Conservation (phyloP, 2,329 filamentous ascomycete genomes). For the Arthrobotrys conoides region DNA sequence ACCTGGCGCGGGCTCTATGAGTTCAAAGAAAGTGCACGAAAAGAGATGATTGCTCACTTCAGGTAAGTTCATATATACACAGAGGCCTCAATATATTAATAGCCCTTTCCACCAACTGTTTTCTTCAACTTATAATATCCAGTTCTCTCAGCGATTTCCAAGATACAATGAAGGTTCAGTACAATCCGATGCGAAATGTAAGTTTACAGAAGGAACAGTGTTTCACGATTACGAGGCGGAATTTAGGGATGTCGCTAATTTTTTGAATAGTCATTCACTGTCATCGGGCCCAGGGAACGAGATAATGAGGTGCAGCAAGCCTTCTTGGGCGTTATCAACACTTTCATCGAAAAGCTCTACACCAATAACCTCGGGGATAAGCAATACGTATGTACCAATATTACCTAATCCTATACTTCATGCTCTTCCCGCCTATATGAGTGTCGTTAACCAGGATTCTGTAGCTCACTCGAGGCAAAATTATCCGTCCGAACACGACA, state of each 20-base stretch:
- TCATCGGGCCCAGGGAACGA: constrained; percentile 37
- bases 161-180: constrained; percentile 47
- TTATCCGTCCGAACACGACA: constrained; percentile 38
- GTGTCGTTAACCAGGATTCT: not conserved
- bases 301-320: constrained; percentile 27
- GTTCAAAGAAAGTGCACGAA: constrained; percentile 48
- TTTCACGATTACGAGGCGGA: not conserved
- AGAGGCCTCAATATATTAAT: not conserved
- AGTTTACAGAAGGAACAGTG: not conserved
- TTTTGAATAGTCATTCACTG: constrained; percentile 43
- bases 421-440: not conserved
- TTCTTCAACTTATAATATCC: not conserved
- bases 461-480: constrained; percentile 34
- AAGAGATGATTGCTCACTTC: constrained; percentile 50
- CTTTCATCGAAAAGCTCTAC: constrained; percentile 36
- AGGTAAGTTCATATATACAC: constrained; percentile 13
- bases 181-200: constrained; percentile 50
- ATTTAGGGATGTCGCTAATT: constrained; percentile 2
- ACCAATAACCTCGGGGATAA: constrained; percentile 6
- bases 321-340: constrained; percentile 35
- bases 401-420: not conserved
- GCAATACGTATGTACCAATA: constrained; percentile 40
- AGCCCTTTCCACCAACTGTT: not conserved
- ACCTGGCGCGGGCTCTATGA: constrained; percentile 55
- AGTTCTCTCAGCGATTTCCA: constrained; percentile 42